Base-by-base conservation (phyloP, 495 filamentous ascomycete species). In the Tuber umbilicatum region DNA sequence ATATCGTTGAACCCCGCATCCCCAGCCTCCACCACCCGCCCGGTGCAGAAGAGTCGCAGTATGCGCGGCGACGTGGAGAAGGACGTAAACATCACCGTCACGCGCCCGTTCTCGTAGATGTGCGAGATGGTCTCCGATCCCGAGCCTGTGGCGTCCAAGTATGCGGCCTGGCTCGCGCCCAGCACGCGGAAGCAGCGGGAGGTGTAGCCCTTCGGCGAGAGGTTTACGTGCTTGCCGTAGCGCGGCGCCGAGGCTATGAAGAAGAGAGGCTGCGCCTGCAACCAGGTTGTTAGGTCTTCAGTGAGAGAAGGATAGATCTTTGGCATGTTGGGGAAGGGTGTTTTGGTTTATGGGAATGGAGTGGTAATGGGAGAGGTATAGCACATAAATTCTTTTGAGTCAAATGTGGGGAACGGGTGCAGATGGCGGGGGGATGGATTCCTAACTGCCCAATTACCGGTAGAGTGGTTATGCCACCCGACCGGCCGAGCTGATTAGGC, bases 91-190 rank as follows among this genome's bases (percentile, higher is more conserved):
- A 91, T 87, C 74, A 92, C 81, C 0, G 91, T 92, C 39, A 92
- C 86, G 19, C 92, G 86, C 31, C 90, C 90, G 80, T 93, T 93
- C 77, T 94, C 91, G 74, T 91, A 89, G 7, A 92, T 79, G 78
- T 93, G 92, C 4, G 86, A 84, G 68, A 94, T 89, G 0, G 91
- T 94, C 82, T 94, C 92, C 72, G 82, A 85, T 4, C 92, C 91
- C 39, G 88, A 90, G 10, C 92, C 92, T 0, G 89, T 91, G 68
- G 88, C 85, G 74, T 94, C 92, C 55, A 94, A 76, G 77, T 93
- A 94, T 78, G 89, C 91, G 60, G 88, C 90, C 10, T 85, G 85
- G 70, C 87, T 89, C 23, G 85, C 82, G 72, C 86, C 82, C 60
- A 91, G 83, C 70, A 93, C 82, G 6, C 89, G 86, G 73, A 93